phyloP scores from a whole-genome alignment of 805 yeast genomes.

The Priceomyces fermenticarens region DNA sequence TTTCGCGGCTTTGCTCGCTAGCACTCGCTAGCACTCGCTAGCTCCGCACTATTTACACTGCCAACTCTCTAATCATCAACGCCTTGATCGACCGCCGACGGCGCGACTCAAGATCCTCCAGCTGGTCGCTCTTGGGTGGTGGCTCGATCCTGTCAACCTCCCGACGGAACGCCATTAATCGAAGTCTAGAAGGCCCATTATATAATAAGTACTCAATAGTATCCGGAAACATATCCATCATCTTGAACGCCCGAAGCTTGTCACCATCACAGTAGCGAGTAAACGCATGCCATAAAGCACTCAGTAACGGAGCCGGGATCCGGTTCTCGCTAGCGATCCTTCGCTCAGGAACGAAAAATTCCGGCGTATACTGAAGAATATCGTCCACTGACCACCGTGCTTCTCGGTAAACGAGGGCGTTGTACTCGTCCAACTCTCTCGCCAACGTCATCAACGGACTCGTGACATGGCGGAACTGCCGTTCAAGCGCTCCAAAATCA shows the following conservation, averaged over 20 bases:
- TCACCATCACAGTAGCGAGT: conserved; percentile 15
- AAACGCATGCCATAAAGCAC: conserved; percentile 14
- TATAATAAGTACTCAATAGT: conserved; percentile 28
- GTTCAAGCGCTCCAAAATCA: conserved; percentile 9
- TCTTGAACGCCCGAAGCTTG: conserved; percentile 17
- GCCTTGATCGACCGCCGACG: conserved; percentile 22
- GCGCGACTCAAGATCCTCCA: conserved; percentile 20
- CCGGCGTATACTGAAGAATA: conserved; percentile 21
- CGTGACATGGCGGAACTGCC: conserved; percentile 9
- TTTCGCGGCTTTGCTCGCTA: no score
- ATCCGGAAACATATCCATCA: conserved; percentile 33
- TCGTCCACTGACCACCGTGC: conserved; percentile 9
- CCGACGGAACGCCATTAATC: conserved; percentile 19
- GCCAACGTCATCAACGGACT: conserved; percentile 10
- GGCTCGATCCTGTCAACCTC: conserved; percentile 19
- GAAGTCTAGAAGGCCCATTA: conserved; percentile 16
- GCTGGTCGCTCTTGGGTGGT: conserved; percentile 12
- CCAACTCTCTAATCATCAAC: conserved; percentile 10
- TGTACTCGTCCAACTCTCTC: conserved; percentile 12
- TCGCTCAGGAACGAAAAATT: conserved; percentile 30
- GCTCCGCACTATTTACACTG: conserved; percentile 1
- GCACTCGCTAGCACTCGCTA: no score
- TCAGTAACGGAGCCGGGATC: conserved; percentile 16
- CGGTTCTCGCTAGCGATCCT: conserved; percentile 19
- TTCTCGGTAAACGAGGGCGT: conserved; percentile 5